A percentile compares a stretch with the other conserved stretches of the same genome.
Evolutionary conservation across 495 filamentous ascomycete genomes (phyloP).

Genomic region (Tirmania nivea): DNA sequence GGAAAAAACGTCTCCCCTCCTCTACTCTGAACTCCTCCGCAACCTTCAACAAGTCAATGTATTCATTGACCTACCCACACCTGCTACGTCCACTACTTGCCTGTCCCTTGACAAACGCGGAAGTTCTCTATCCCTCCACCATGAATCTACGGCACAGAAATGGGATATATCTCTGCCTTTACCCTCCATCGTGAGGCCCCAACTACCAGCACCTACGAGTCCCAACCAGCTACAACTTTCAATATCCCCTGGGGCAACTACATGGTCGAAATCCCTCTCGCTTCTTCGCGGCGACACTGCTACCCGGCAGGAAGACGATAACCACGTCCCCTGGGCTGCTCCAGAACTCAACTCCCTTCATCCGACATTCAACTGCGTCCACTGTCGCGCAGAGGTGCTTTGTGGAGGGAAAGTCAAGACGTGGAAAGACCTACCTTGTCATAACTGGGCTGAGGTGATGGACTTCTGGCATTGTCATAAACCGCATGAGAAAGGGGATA

Average conservation of each 20-base stretch:
- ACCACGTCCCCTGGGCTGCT: slow-evolving; percentile 48
- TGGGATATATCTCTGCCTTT: background rate
- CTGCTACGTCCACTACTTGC: background rate
- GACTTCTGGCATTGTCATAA: slow-evolving; percentile 99
- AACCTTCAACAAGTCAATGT: slow-evolving; percentile 22
- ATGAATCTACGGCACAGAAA: background rate
- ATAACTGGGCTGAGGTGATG: slow-evolving; percentile 99
- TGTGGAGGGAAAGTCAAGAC: slow-evolving; percentile 22
- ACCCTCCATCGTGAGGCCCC: background rate
- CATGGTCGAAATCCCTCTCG: background rate
- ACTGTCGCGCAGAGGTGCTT: slow-evolving; percentile 36
- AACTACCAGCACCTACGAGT: background rate
- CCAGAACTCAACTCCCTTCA: slow-evolving; percentile 25
- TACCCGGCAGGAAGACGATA: slow-evolving; percentile 3
- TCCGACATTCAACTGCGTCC: slow-evolving; percentile 23
- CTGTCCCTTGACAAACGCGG: background rate
- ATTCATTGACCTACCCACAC: background rate
- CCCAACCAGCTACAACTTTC: background rate
- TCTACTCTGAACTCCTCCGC: slow-evolving; percentile 12
- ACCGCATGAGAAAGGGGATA: slow-evolving; percentile 33
- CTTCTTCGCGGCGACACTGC: background rate
- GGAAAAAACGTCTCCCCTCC: too few relatives aligned
- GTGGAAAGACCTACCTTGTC: slow-evolving; percentile 94
- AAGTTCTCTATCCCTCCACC: background rate
- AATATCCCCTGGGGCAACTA: background rate